Evolutionary conservation across 306 rosid species (phyloP), one percentile per base, ranked within the genome.

Genomic region (Acacia confusa): DNA sequence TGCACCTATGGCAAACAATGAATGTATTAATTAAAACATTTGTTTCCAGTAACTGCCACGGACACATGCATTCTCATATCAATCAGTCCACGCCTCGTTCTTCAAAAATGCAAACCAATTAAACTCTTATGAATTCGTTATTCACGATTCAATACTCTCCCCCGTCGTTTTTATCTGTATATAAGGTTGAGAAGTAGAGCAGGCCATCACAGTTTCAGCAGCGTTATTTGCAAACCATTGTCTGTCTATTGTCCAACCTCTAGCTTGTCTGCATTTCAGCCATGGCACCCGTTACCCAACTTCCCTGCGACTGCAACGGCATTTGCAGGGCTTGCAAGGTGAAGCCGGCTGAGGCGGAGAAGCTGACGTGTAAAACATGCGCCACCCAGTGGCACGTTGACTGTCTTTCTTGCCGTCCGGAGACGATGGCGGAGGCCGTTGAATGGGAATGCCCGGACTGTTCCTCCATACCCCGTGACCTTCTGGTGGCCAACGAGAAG

Each of bases 361-460:
- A 32, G 22, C 70, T 65, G 70, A 13, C 38, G 40, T 64, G 70
- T 64, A 30, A 64, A 7, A 30, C 70, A 0, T 65, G 44, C 44
- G 44, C 13, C 70, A 17, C 24, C 4, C 44, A 14, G 13, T 65
- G 70, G 70, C 70, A 65, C 19, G 44, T 32, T 19, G 5, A 3
- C 8, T 65, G 70, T 32, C 13, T 65, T 34, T 65, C 70, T 8
- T 32, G 44, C 41, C 70, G 6, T 32, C 44, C 44, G 4, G 44
- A 24, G 63, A 79, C 85, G 3, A 83, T 91, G 12, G 88, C 83
- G 1, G 82, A 84, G 41, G 34, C 91, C 4, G 32, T 64, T 60
- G 55, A 74, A 0, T 91, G 92, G 94, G 86, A 76, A 4, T 89
- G 94, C 19, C 91, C 92, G 0, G 94, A 91, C 82, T 89, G 96